Base-by-base conservation (phyloP, 2,329 filamentous ascomycete species). In the Penicillium sp. region DNA sequence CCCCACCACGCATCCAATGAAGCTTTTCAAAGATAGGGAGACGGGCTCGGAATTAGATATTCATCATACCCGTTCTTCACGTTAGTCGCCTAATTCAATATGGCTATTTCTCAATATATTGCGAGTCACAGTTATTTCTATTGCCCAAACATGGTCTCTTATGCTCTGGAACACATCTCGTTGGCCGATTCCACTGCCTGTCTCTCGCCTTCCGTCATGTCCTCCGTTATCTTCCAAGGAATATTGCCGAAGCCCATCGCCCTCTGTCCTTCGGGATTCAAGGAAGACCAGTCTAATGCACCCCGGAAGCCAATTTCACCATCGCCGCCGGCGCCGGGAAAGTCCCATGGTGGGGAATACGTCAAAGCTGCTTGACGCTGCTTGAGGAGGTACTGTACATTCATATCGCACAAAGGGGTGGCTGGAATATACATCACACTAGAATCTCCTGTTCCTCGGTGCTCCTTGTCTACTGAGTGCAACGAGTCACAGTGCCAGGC, bases 371-470 rank as follows among this genome's bases (percentile, higher is more conserved):
- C 83, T n/a, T 84, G 79, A 20, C 88, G 82, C 75, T 96, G 91
- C 15, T 84, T 81, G 1, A 75, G 80, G 1, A 93, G 77, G 68
- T 92, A 94, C 22, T 82, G 74, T 0, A 88, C 86, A 65, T 94
- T 96, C 37, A 79, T 75, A 51, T 87, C 83, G 0, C 91, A 96
- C 27, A 91, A 80, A 0, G 92, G 92, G 52, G 89, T 94, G 0
- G 90, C 87, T 0, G 92, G 92, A 53, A 97, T 96, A 67, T 97
- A 97, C 56, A 97, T 68, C 0, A 96, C 92, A 63, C 87, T 92
- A 0, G 89, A 91, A 71, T 97, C 92, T 0, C 77, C 73, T 1
- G 75, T 79, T 1, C 92, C 93, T 1, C 73, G 73, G 69, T 97
- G 92, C 1, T 86, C 79, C 61, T 85, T 87, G 75, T 97, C 92